phyloP scores from a whole-genome alignment of 768 basidiomycete genomes.

The Pulveroboletus sp. region DNA sequence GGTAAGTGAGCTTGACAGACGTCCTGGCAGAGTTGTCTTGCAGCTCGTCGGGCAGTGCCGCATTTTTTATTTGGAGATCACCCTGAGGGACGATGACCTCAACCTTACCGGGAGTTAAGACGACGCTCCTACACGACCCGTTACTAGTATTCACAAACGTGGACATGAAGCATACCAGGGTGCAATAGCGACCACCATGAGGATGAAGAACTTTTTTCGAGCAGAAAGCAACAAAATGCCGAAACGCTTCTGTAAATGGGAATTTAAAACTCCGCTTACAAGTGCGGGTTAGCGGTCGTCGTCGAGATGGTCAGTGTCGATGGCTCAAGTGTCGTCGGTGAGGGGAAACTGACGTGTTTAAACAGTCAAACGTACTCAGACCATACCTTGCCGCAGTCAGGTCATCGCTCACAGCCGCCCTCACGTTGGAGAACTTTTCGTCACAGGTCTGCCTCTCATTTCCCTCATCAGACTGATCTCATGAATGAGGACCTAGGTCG shows the following conservation, averaged over 20 bases:
- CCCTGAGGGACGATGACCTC: constrained; percentile 54
- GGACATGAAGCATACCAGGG: constrained; percentile 49
- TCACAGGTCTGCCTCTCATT: constrained; percentile 51
- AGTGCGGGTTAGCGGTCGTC: constrained; percentile 10
- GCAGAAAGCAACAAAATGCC: neutral
- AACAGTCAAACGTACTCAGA: constrained; percentile 88
- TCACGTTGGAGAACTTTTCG: constrained; percentile 96
- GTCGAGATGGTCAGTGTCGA: constrained; percentile 46
- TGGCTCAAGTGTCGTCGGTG: neutral
- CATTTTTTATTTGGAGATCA: constrained; percentile 78
- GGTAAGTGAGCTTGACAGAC: constrained; percentile 62
- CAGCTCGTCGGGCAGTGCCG: constrained; percentile 71
- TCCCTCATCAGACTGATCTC: constrained; percentile 13
- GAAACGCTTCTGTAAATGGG: neutral
- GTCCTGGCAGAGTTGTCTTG: constrained; percentile 56
- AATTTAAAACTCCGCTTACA: constrained; percentile 44
- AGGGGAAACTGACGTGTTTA: constrained; percentile 6
- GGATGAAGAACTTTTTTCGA: constrained; percentile 34
- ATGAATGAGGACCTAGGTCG: constrained; percentile 50
- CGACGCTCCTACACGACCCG: constrained; percentile 49
- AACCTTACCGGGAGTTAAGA: constrained; percentile 53
- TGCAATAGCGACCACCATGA: constrained; percentile 60
- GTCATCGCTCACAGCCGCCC: constrained; percentile 93
- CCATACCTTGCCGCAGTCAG: constrained; percentile 96
- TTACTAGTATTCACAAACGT: constrained; percentile 3